A percentile compares a stretch with the other conserved stretches of the same genome.
Conservation (phyloP, 2,329 filamentous ascomycete genomes). For the Colletotrichum sp. region DNA sequence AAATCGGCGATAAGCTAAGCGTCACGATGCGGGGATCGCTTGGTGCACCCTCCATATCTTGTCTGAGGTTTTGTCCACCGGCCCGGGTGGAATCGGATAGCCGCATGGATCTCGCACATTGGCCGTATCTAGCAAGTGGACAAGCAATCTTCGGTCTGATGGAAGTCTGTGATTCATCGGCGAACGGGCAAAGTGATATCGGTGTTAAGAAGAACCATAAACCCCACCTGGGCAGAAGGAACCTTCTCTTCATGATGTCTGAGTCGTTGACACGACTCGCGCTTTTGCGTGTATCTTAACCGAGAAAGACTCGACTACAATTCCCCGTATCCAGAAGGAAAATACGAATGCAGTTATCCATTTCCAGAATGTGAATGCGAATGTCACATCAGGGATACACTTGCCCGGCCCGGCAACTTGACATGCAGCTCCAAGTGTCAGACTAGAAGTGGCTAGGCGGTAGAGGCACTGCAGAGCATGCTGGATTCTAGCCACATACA, state of each 20-base stretch:
- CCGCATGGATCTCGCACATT: background rate
- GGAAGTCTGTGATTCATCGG: background rate
- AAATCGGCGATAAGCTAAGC: constrained; percentile 9
- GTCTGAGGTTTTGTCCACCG: background rate
- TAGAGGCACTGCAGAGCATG: constrained; percentile 13
- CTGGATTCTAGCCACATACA: background rate
- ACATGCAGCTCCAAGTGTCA: constrained; percentile 16
- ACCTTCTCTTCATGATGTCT: background rate
- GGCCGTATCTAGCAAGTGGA: background rate
- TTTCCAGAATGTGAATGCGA: background rate
- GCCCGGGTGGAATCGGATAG: background rate
- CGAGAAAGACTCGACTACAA: background rate
- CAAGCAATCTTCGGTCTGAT: background rate
- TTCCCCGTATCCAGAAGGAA: background rate
- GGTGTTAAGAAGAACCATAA: background rate
- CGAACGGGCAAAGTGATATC: background rate
- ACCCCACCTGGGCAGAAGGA: background rate
- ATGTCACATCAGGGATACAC: background rate
- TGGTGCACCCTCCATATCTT: background rate
- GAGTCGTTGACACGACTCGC: background rate
- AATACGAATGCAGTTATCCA: background rate
- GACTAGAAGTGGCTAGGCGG: constrained; percentile 18
- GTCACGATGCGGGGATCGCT: background rate
- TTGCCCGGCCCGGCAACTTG: background rate
- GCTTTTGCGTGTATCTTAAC: background rate